Percentiles rank a stretch among this genome's conserved stretches.
phyloP scores from a whole-genome alignment of 1,284 basidiomycete genomes.

The Phellopilus nigrolimitatus region DNA sequence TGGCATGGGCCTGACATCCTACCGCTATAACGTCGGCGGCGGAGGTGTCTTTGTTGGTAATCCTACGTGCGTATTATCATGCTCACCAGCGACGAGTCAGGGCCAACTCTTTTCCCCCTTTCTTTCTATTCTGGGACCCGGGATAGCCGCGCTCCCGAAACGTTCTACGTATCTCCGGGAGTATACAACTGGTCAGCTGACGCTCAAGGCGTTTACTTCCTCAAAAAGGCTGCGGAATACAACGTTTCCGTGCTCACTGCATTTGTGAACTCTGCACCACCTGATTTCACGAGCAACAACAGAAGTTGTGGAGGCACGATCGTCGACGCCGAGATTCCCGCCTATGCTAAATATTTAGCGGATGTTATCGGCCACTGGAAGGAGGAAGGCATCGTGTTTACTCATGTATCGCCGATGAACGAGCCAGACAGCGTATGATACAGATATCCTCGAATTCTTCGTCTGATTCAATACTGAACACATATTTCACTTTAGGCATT shows the following conservation, averaged over 20 bases:
- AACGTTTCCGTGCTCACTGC: conserved; percentile 26
- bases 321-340: conserved; percentile 24
- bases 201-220: conserved; percentile 24
- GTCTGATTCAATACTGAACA: too few species aligned
- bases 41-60: conserved; percentile 24
- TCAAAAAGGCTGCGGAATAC: conserved; percentile 23
- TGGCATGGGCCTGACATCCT: conserved; percentile 25
- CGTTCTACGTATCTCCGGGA: conserved; percentile 25
- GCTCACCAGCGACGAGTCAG: not conserved
- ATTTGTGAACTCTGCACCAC: conserved; percentile 30
- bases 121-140: too few species aligned
- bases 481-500: conserved; percentile 13
- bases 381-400: conserved; percentile 25
- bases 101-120: too few species aligned
- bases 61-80: conserved; percentile 17
- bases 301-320: conserved; percentile 27
- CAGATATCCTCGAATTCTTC: too few species aligned
- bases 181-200: conserved; percentile 28
- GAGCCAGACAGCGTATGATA: conserved; percentile 23
- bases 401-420: conserved; percentile 30
- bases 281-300: conserved; percentile 27
- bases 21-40: conserved; percentile 27
- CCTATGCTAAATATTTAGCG: conserved; percentile 28
- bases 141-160: conserved; percentile 25
- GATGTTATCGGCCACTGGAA: conserved; percentile 28